phyloP scores from a whole-genome alignment of 768 basidiomycete species.

The Russula lepida region DNA sequence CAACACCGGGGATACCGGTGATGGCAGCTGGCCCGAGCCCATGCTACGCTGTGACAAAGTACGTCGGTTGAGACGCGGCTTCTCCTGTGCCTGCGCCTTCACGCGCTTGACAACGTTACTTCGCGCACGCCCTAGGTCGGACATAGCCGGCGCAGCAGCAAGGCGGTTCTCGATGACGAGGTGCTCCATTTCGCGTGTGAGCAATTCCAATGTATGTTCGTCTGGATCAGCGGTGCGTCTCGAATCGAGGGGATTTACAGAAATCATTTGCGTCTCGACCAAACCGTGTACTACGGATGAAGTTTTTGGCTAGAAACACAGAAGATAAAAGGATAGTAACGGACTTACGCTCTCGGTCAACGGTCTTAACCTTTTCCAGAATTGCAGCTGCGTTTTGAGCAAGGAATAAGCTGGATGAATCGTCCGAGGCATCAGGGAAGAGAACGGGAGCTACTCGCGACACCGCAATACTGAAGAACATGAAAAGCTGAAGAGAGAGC shows the following conservation, averaged over 20 bases:
- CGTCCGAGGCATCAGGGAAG: slow-evolving; percentile 32
- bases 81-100: slow-evolving; percentile 6
- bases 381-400: slow-evolving; percentile 1
- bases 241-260: not conserved
- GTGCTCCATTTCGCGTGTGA: slow-evolving; percentile 22
- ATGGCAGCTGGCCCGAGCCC: slow-evolving; percentile 7
- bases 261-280: slow-evolving; percentile 9
- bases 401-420: not conserved
- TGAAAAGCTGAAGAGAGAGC: slow-evolving; percentile 36
- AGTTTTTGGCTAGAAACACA: not conserved
- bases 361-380: slow-evolving; percentile 7
- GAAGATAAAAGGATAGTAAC: not conserved
- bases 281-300: slow-evolving; percentile 3
- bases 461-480: slow-evolving; percentile 66
- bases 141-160: not conserved
- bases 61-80: slow-evolving; percentile 7
- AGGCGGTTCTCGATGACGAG: slow-evolving; percentile 19
- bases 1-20: slow-evolving; percentile 8
- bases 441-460: slow-evolving; percentile 63
- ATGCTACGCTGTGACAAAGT: slow-evolving; percentile 15
- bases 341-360: slow-evolving; percentile 16
- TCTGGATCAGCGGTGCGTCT: not conserved
- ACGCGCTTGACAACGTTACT: slow-evolving; percentile 9
- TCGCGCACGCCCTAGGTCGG: slow-evolving; percentile 16
- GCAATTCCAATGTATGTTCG: slow-evolving; percentile 10